Base-by-base conservation (phyloP, 2,329 filamentous ascomycete species). In the Cladosporium sphaerospermum region DNA sequence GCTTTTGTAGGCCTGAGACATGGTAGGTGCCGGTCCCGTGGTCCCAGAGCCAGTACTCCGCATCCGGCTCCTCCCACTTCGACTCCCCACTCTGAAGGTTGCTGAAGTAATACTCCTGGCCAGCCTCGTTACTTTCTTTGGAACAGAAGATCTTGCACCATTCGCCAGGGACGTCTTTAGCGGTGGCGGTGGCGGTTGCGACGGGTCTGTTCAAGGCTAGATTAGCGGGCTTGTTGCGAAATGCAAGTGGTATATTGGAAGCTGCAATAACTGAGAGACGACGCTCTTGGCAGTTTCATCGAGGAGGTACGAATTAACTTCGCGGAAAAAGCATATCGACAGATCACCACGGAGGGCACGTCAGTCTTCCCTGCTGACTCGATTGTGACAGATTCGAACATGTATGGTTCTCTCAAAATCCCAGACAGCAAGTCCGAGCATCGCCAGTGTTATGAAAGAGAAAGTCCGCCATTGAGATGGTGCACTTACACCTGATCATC, bases 21-120 rank as follows among this genome's bases (percentile, higher is more conserved):
- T 67, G 61, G 42, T 61, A 54, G 4, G 56, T 55, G 37, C 57
- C 55, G 4, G 50, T 55, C 14, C 47, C 47, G 14, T 57, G 45
- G 45, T 66, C 58, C 58, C 60, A 67, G 34, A 67, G 45, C 64
- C 63, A 67, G 57, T 66, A 68, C 5, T 61, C 61, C 55, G 65
- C 62, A 19, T 46, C 49, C 4, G 65, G 65, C 54, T 66, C 64
- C 8, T 61, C 56, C 60, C 60, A 64, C 39, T 44, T 45, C 5
- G 58, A 60, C 44, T 62, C 61, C 16, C 57, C 55, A 11, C 60
- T 64, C 41, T 61, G 59, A 32, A 58, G 55, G 45, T 65, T 64
- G 40, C 59, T 55, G 57, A 58, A 66, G 55, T 66, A 67, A 54
- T 60, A 55, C 47, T 59, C 51, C 19, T 57, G 58, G 3, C 45